These are phyloP conservation scores for Xenoacremonium recifei DNA, from an alignment of 2,329 filamentous ascomycete species.

Conservation along the genomic window DNA sequence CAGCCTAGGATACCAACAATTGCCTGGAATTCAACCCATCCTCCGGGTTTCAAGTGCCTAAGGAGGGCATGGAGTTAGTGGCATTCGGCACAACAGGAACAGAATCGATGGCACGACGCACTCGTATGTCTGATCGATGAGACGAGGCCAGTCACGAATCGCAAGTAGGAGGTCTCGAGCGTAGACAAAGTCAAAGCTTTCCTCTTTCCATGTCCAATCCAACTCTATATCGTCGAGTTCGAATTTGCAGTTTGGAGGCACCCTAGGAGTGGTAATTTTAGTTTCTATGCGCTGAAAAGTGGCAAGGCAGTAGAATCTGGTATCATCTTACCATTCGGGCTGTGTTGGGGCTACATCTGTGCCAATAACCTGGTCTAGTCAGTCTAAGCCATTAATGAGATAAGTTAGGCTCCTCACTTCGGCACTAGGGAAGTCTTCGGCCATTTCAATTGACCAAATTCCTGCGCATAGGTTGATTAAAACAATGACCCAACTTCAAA, in stretches of 20 bases:
- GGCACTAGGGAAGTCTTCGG: conserved; percentile 31
- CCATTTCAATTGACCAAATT: conserved; percentile 37
- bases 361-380: conserved; percentile 18
- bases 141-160: conserved; percentile 28
- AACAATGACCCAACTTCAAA: no score
- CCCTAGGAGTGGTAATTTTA: no score
- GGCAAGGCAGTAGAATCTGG: no score
- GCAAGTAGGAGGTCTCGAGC: conserved; percentile 29
- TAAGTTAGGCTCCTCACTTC: conserved; percentile 15
- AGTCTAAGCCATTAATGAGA: background rate
- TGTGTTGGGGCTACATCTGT: conserved; percentile 24
- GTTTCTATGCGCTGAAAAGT: no score
- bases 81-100: no score
- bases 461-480: conserved; percentile 12
- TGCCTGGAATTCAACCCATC: conserved; percentile 34
- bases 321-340: conserved; percentile 21
- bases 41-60: conserved; percentile 31
- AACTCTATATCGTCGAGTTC: conserved; percentile 37
- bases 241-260: conserved; percentile 36
- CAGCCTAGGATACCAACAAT: conserved; percentile 25
- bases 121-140: conserved; percentile 35
- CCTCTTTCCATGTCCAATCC: conserved; percentile 35
- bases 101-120: no score
- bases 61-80: no score
- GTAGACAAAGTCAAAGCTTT: conserved; percentile 35